A percentile compares a stretch with the other conserved stretches of the same genome.
Evolutionary conservation across 495 filamentous ascomycete species (phyloP).

Genomic region (Cetradonia linearis): DNA sequence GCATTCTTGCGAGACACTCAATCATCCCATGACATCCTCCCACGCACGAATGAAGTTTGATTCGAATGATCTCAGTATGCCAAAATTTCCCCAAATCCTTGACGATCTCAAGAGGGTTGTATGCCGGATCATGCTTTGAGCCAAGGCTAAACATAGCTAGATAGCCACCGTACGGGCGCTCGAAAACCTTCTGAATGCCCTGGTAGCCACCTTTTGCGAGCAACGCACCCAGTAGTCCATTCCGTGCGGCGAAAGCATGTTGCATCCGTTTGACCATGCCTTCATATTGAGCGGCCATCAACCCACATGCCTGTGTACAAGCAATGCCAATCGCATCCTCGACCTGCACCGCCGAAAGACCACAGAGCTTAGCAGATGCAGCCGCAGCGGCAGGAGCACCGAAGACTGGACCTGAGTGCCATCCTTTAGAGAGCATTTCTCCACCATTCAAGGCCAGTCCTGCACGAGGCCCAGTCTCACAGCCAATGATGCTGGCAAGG

Average conservation of each 20-base stretch:
- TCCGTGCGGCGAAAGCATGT: conserved; percentile 39
- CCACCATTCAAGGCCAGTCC: conserved; percentile 33
- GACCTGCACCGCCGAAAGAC: conserved; percentile 26
- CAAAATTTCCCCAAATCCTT: conserved; percentile 34
- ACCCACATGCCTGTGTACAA: conserved; percentile 34
- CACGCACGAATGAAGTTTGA: conserved; percentile 37
- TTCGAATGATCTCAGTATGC: conserved; percentile 31
- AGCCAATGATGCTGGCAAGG: conserved; percentile 32
- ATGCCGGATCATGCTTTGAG: neutral
- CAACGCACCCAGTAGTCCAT: conserved; percentile 34
- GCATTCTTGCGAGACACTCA: conserved; percentile 28
- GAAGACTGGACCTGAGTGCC: conserved; percentile 40
- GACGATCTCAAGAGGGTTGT: conserved; percentile 22
- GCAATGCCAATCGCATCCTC: conserved; percentile 36
- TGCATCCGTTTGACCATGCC: conserved; percentile 38
- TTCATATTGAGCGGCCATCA: conserved; percentile 39
- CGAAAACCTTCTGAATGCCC: neutral
- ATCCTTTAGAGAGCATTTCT: conserved; percentile 34
- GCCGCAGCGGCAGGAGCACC: conserved; percentile 34
- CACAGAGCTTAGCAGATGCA: conserved; percentile 33
- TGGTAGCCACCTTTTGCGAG: conserved; percentile 26
- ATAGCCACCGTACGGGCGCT: neutral
- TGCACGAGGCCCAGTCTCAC: conserved; percentile 34
- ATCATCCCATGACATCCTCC: conserved; percentile 30
- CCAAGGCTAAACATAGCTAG: neutral